Conservation (phyloP, 768 basidiomycete species). For the Ramaria rubella region DNA sequence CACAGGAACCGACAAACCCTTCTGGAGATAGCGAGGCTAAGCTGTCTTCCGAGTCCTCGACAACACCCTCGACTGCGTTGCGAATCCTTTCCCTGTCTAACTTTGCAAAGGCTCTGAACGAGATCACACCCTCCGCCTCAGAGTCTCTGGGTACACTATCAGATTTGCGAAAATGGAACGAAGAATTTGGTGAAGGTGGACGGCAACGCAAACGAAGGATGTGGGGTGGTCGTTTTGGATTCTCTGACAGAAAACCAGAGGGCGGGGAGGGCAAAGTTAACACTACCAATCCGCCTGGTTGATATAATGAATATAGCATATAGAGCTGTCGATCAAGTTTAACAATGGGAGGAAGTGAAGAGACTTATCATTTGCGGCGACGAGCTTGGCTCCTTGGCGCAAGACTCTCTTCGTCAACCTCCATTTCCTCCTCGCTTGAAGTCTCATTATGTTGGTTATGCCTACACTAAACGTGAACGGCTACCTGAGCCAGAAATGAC, state of each 20-base stretch:
- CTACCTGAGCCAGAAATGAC: not conserved
- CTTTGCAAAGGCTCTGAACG: constrained; percentile 78
- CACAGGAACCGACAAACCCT: not conserved
- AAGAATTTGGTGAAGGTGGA: constrained; percentile 86
- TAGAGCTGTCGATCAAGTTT: not conserved
- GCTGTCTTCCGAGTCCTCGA: constrained; percentile 1
- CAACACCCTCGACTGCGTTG: constrained; percentile 10
- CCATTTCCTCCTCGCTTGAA: constrained; percentile 16
- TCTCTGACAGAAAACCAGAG: constrained; percentile 43
- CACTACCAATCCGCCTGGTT: not conserved
- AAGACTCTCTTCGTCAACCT: constrained; percentile 9
- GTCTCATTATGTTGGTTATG: constrained; percentile 12
- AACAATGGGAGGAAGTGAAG: constrained; percentile 18
- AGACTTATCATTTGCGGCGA: constrained; percentile 30
- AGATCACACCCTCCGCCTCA: constrained; percentile 86
- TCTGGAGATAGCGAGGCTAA: not conserved
- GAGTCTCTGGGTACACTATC: constrained; percentile 71
- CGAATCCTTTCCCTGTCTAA: constrained; percentile 52
- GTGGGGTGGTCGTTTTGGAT: constrained; percentile 89
- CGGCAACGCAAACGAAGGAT: constrained; percentile 59
- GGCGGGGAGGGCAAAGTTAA: constrained; percentile 21
- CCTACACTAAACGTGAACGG: not conserved
- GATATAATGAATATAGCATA: not conserved
- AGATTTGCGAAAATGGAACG: constrained; percentile 83
- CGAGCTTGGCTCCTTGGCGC: not conserved